Evolutionary conservation across 2,329 filamentous ascomycete genomes (phyloP), one percentile per base, ranked within the genome.

Genomic region (Monosporascus sp.): DNA sequence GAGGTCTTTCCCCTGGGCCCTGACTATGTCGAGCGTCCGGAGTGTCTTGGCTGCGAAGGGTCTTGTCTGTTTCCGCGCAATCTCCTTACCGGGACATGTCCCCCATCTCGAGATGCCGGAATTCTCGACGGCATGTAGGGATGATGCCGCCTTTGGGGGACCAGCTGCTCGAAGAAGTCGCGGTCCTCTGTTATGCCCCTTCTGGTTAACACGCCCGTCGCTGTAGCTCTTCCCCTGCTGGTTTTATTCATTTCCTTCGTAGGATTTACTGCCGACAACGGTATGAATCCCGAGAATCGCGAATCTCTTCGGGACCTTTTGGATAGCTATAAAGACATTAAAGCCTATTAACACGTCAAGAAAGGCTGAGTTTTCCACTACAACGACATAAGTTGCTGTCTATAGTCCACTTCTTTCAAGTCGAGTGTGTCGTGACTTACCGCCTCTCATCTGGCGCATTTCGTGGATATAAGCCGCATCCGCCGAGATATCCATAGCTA

Each of bases 81-180:
- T 50, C 5, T 42, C 47, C 6, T 39, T 27, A 5, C 56, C 58
- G 2, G 56, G 36, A 11, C 56, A 61, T 2, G 31, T 41, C 17
- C 56, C 39, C 42, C 1, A 48, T 31, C 8, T 53, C 51, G 2
- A 58, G 25, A 15, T 59, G 55, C n/a, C 25, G 25, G 6, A 54
- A n/a, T 22, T 58, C 44, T 7, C 50, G 44, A 11, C n/a, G 34
- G 37, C 31, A n/a, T 2, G 18, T 34, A 1, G 57, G 54, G 7
- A 17, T 5, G 2, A 53, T 53, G 3, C 25, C 42, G 6, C 57
- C 56, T 24, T 2, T 48, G 25, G 4, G 58, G 54, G 3, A 60
- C 11, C 3, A 60, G 38, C 3, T 56, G 42, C 1, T 63, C 59
- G 48, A 62, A 60, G n/a, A 56, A 60, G 45, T 63, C 61, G 1